Percentiles rank a stretch among this genome's conserved stretches.
Conservation (phyloP, 2,329 filamentous ascomycete species). For the Exophiala xenobiotica region DNA sequence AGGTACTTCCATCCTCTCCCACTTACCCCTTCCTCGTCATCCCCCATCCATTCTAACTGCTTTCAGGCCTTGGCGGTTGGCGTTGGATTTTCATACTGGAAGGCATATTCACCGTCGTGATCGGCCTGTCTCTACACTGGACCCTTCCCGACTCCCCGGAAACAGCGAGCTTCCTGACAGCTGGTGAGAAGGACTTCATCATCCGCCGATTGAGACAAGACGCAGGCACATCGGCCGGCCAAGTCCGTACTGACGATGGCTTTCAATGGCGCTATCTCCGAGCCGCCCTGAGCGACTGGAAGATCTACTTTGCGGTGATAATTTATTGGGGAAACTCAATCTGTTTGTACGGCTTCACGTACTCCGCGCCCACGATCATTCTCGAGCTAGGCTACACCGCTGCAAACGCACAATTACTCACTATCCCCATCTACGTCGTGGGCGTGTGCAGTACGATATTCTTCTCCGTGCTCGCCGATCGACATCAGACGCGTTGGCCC, state of each 20-base stretch:
- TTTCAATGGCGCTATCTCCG: slow-evolving; percentile 18
- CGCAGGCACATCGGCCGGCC: slow-evolving; percentile 17
- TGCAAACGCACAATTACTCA: slow-evolving; percentile 25
- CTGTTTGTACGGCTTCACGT: slow-evolving; percentile 21
- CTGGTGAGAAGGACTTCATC: slow-evolving; percentile 41
- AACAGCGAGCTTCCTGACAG: slow-evolving; percentile 43
- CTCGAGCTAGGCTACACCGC: slow-evolving; percentile 30
- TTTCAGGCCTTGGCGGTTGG: slow-evolving; percentile 34
- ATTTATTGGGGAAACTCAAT: slow-evolving; percentile 27
- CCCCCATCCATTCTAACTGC: background rate
- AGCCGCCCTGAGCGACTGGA: slow-evolving; percentile 23
- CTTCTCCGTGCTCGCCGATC: slow-evolving; percentile 33
- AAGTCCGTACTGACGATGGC: slow-evolving; percentile 28
- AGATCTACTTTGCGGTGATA: slow-evolving; percentile 22
- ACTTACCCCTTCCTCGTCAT: background rate
- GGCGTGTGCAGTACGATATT: slow-evolving; percentile 32
- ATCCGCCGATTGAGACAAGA: slow-evolving; percentile 37
- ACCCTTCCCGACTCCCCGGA: slow-evolving; percentile 47
- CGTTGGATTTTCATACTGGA: slow-evolving; percentile 53
- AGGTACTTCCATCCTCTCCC: slow-evolving; percentile 44
- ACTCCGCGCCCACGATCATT: slow-evolving; percentile 21
- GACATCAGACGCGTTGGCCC: slow-evolving; percentile 33
- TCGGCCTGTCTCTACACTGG: slow-evolving; percentile 43
- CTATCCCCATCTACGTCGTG: slow-evolving; percentile 38
- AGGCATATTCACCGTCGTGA: slow-evolving; percentile 45